Percentiles rank a stretch among this genome's conserved stretches.
These are phyloP conservation scores for Blakeslea trispora DNA, from an alignment of 371 early-diverging fungal genomes.

Conservation along the genomic window DNA sequence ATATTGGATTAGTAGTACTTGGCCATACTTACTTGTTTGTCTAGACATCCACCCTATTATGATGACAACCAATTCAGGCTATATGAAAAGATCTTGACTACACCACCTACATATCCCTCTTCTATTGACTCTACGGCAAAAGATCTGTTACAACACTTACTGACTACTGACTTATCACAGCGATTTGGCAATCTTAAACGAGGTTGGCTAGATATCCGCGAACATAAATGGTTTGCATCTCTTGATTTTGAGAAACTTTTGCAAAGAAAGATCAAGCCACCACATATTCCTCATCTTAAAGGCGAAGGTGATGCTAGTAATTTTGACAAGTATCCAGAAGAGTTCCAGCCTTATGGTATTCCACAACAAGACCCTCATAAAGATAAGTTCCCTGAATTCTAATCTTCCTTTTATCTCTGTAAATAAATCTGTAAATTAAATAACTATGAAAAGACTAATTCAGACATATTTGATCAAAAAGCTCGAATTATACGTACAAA, in stretches of 20 bases:
- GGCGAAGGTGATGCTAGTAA: conserved; percentile 67
- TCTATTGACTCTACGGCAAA: conserved; percentile 83
- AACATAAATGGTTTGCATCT: conserved; percentile 74
- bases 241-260: conserved; percentile 68
- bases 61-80: conserved; percentile 92
- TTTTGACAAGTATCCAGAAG: conserved; percentile 67
- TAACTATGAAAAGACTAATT: too few relatives aligned
- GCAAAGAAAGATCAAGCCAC: conserved; percentile 60
- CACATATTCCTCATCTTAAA: conserved; percentile 66
- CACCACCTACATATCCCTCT: conserved; percentile 77
- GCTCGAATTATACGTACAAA: too few relatives aligned
- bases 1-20: not conserved
- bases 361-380: conserved; percentile 25
- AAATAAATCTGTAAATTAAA: too few relatives aligned
- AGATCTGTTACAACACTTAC: conserved; percentile 82
- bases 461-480: too few relatives aligned
- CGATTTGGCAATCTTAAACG: conserved; percentile 87
- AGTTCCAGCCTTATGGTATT: conserved; percentile 22
- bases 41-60: conserved; percentile 85
- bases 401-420: not conserved
- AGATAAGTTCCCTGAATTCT: conserved; percentile 36
- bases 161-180: conserved; percentile 82
- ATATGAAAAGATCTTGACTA: conserved; percentile 90
- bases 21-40: conserved; percentile 8
- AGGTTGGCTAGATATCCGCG: conserved; percentile 67